Base-by-base conservation (phyloP, 441 rosid genomes). In the Populus hybrid region DNA sequence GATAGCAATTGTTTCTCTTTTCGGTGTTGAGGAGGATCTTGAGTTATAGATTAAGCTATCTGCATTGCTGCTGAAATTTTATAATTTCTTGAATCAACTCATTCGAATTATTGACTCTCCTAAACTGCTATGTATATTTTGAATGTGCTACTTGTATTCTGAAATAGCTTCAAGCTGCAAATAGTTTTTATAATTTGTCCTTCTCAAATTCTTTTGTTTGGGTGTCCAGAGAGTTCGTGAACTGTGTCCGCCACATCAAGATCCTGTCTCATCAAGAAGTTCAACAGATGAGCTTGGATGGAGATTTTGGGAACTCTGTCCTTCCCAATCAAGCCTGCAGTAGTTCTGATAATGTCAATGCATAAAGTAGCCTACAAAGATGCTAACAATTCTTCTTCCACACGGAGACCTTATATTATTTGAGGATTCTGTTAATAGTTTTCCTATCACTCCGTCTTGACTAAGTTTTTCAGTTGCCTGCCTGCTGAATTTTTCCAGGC, bases 281-380 rank as follows among this genome's bases (percentile, higher is more conserved):
- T 73, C 97, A 92, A 83, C 97, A 94, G 82, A 92, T 96, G 97
- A 96, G 98, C 86, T 87, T 96, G 78, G 98, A 91, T 57, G 99
- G 96, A 63, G 90, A 92, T 80, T 86, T 93, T 63, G 93, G 93
- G 21, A 87, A 86, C 74, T 72, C 89, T 36, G 87, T 90, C 5
- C 87, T 87, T 78, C 87, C 88, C 12, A 96, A 92, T 80, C 97
- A 90, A 84, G 94, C 95, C 21, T 92, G 96, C 73, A 91, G 99
- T 77, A 94, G 94, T 26, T 88, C 94, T n/a, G 98, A 94, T 81
- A 93, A 92, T 26, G 98, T 94, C 68, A 91, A 95, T 71, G 90
- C 89, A 40, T 96, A 87, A 75, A 72, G 24, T 75, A 73, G 86
- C 57, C 53, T 70, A 9, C 75, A 28, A 76, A 80, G 68, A 42